phyloP scores from a whole-genome alignment of 192 early-diverging fungal species.

The Coemansia sp. region DNA sequence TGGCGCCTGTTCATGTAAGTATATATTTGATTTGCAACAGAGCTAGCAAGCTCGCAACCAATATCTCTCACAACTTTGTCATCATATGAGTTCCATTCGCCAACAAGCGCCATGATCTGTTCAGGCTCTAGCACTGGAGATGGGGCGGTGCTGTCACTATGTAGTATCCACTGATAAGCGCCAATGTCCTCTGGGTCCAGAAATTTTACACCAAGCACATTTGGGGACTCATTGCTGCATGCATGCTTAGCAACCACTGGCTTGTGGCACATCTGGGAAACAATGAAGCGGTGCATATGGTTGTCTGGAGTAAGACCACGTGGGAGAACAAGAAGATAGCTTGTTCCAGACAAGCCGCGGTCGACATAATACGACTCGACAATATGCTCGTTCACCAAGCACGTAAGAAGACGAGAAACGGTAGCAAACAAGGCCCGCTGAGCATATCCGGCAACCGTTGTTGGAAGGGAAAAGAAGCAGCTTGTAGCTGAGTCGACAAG shows the following conservation, averaged over 20 bases:
- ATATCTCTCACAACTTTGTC: conserved; percentile 35
- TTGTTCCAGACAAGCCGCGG: conserved; percentile 17
- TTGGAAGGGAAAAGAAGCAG: conserved; percentile 20
- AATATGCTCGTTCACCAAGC: conserved; percentile 60
- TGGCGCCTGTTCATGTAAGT: conserved; percentile 39
- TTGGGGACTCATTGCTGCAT: neutral
- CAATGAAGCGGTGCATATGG: conserved; percentile 21
- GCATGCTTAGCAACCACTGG: conserved; percentile 20
- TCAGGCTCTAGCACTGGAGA: conserved; percentile 19
- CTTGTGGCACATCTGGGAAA: conserved; percentile 20
- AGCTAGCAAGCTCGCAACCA: conserved; percentile 57
- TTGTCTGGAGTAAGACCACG: conserved; percentile 24
- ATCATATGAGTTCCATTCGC: conserved; percentile 45
- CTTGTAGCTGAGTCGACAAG: conserved; percentile 12
- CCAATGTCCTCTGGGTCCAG: conserved; percentile 54
- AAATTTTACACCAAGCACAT: conserved; percentile 14
- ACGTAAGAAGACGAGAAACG: conserved; percentile 58
- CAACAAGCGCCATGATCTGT: conserved; percentile 55
- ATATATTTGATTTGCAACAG: conserved; percentile 53
- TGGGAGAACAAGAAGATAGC: conserved; percentile 24
- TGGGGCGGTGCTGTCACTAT: neutral
- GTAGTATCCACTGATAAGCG: conserved; percentile 26
- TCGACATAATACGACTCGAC: conserved; percentile 51
- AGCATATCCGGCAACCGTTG: conserved; percentile 24
- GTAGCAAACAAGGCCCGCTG: conserved; percentile 56